Percentiles rank a stretch among this genome's conserved stretches.
phyloP scores from a whole-genome alignment of 2,329 filamentous ascomycete genomes.

The Aphanoascus verrucosus region DNA sequence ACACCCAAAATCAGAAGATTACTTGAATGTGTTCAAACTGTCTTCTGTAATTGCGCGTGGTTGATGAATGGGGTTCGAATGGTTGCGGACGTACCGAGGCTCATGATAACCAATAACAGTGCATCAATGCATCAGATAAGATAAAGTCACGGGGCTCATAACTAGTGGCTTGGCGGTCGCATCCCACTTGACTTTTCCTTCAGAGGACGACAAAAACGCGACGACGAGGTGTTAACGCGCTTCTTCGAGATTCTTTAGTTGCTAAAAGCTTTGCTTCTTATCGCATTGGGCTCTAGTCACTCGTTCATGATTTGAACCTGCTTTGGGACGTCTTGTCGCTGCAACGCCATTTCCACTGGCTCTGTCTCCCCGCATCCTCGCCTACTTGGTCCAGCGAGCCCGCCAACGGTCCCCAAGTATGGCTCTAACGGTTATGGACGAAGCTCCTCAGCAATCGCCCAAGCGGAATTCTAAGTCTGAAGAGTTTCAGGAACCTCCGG shows the following conservation, averaged over 20 bases:
- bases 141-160: neutral
- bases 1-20: no score
- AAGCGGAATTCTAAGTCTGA: slow-evolving; percentile 16
- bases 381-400: slow-evolving; percentile 31
- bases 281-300: neutral
- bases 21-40: no score
- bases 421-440: slow-evolving; percentile 28
- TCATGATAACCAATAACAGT: neutral
- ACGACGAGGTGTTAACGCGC: neutral
- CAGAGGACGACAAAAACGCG: neutral
- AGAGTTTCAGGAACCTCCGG: slow-evolving; percentile 20
- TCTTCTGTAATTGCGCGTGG: no score
- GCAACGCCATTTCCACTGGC: slow-evolving; percentile 20
- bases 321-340: neutral
- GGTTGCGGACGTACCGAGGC: neutral
- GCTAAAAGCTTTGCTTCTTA: neutral
- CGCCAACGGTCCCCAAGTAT: slow-evolving; percentile 27
- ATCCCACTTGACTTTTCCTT: neutral
- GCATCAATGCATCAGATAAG: slow-evolving; percentile 6
- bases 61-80: neutral
- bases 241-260: neutral
- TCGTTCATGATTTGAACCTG: neutral
- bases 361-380: slow-evolving; percentile 31
- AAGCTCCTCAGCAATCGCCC: neutral
- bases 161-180: neutral